Base-by-base conservation (phyloP, 1,284 basidiomycete genomes). In the Thelephora terrestris region DNA sequence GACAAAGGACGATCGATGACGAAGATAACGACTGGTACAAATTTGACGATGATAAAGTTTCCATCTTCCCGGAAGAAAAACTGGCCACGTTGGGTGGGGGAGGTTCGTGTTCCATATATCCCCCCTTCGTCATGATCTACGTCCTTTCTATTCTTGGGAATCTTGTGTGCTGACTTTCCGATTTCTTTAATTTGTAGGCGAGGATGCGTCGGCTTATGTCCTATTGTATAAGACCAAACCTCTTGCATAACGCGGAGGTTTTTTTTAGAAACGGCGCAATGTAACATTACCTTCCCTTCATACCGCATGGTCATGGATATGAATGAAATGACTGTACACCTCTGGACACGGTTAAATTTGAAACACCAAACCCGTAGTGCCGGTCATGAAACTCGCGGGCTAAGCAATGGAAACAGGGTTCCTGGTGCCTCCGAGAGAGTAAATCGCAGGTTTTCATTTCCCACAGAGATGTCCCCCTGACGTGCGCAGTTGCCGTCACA, bases 21-120 rank as follows among this genome's bases (percentile, higher is more conserved):
- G 75, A 75, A 42, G 81, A 86, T 50, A 79, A 85, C 52, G 82
- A 85, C 59, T 81, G 91, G 91, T 89, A 85, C 70, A 93, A 92
- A 68, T 91, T 91, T 58, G 84, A 91, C 66, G 93, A 97, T 57
- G 89, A 95, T 57, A 95, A 92, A 67, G 92, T 96, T 36, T 79
- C 81, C 24, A 57, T 82, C 36, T 89, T 92, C 65, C 80, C 81
- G 4, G 76, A 75, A 61, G 91, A 92, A 60, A 94, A 92, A 66
- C 71, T 97, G 50, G 62, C 75, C 25, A 79, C 80, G 9, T 75
- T 96, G 55, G 91, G 93, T 55, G 93, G 93, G 4, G 93, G 93
- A 53, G 93, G 39, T 42, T 42, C 12, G 20, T 42, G 10, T 6
- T 42, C n/a, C n/a, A n/a, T n/a, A n/a, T n/a, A n/a, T 25, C 6